A percentile compares a stretch with the other conserved stretches of the same genome.
These are phyloP conservation scores for Cyberlindnera maritima DNA, from an alignment of 805 yeast genomes.

Conservation along the genomic window DNA sequence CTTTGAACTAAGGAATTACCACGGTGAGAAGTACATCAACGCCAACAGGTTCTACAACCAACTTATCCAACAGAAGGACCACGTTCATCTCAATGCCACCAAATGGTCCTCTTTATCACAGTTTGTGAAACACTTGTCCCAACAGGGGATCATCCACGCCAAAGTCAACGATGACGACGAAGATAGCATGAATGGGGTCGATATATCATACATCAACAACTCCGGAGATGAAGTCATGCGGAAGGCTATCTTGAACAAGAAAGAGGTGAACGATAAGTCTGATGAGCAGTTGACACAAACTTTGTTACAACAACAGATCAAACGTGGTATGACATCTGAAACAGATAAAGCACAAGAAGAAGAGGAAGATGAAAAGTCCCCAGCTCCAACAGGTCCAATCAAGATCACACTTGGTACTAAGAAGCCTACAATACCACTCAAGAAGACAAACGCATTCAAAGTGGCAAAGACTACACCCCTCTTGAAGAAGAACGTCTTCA, in stretches of 20 bases:
- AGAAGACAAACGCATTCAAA: constrained; percentile 22
- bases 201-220: constrained; percentile 52
- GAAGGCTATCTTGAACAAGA: constrained; percentile 36
- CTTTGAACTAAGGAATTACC: constrained; percentile 56
- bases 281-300: constrained; percentile 47
- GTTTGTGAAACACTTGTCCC: constrained; percentile 61
- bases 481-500: constrained; percentile 18
- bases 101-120: constrained; percentile 68
- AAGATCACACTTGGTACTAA: constrained; percentile 15
- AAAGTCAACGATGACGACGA: constrained; percentile 31
- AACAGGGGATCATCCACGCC: constrained; percentile 54
- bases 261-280: constrained; percentile 34
- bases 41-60: constrained; percentile 91
- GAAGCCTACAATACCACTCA: constrained; percentile 10
- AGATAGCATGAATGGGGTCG: constrained; percentile 36
- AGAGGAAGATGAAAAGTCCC: neutral
- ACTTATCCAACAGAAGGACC: constrained; percentile 76
- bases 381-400: constrained; percentile 11
- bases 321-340: constrained; percentile 35
- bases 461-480: constrained; percentile 17
- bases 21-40: constrained; percentile 76
- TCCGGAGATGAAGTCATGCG: constrained; percentile 46
- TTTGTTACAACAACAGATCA: constrained; percentile 52
- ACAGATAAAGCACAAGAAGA: constrained; percentile 30
- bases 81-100: constrained; percentile 90